Percentiles rank a stretch among this genome's conserved stretches.
Conservation (phyloP, 306 rosid genomes). For the Rubus parviflorus region DNA sequence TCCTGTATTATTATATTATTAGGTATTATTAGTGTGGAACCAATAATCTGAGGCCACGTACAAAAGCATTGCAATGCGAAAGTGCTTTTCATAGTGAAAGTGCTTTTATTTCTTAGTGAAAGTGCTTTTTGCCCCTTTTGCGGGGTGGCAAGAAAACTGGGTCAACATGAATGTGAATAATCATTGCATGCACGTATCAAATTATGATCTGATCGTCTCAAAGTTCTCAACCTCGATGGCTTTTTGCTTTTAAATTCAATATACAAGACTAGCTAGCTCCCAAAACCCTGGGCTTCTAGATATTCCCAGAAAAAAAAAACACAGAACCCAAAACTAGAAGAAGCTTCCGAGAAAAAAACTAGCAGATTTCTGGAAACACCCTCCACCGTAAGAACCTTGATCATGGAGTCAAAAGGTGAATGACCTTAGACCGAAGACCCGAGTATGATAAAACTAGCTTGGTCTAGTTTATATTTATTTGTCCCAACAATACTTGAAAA, state of each 20-base stretch:
- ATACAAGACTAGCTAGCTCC: background rate
- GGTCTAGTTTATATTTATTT: background rate
- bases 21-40: background rate
- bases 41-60: background rate
- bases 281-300: constrained; percentile 7
- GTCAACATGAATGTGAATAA: background rate
- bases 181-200: background rate
- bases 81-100: background rate
- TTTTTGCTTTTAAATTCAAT: background rate
- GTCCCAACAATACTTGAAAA: background rate
- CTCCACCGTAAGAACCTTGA: background rate
- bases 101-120: no score
- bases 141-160: constrained; percentile 1
- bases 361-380: background rate
- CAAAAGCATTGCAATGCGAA: background rate
- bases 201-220: background rate
- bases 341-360: background rate
- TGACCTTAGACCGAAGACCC: background rate
- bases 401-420: background rate
- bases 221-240: background rate
- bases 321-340: background rate
- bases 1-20: no score
- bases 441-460: no score
- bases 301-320: no score
- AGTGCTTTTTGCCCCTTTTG: background rate